phyloP scores from a whole-genome alignment of 2,329 filamentous ascomycete genomes.

The Neonectria neomacrospora region DNA sequence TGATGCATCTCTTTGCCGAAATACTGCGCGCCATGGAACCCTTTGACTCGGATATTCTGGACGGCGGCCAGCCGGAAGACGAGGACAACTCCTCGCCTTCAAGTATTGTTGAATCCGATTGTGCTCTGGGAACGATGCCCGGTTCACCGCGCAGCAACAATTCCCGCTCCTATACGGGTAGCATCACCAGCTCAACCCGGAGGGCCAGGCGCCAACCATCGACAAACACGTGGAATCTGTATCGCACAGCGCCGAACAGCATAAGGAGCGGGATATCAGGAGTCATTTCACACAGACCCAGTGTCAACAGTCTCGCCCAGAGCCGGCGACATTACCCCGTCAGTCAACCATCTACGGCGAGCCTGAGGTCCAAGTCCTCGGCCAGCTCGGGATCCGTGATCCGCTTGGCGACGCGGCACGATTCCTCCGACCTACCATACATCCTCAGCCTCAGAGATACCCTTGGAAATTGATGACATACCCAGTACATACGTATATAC shows the following conservation, averaged over 20 bases:
- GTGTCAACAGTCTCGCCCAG: conserved; percentile 56
- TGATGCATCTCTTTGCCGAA: conserved; percentile 88
- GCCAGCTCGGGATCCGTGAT: conserved; percentile 59
- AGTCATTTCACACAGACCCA: conserved; percentile 51
- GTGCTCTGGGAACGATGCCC: conserved; percentile 55
- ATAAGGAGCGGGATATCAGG: conserved; percentile 56
- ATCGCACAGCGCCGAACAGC: conserved; percentile 65
- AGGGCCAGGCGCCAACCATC: conserved; percentile 54
- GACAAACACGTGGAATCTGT: conserved; percentile 57
- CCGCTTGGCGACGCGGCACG: conserved; percentile 56
- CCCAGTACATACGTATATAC: conserved; percentile 27
- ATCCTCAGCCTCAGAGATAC: conserved; percentile 51
- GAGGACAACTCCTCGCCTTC: conserved; percentile 46
- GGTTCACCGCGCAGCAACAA: conserved; percentile 52
- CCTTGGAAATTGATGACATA: conserved; percentile 39
- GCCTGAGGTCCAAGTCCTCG: conserved; percentile 52
- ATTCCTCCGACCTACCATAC: conserved; percentile 50
- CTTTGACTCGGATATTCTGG: conserved; percentile 65
- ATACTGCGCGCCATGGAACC: conserved; percentile 80
- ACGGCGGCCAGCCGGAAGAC: conserved; percentile 44
- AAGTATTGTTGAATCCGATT: conserved; percentile 60
- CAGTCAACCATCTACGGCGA: conserved; percentile 53
- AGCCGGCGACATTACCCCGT: conserved; percentile 54
- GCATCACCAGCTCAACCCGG: conserved; percentile 48
- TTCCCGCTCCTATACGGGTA: conserved; percentile 45